Evolutionary conservation across 108 stramenopile genomes (phyloP).

Genomic region (Chaetoceros tenuissimus): DNA sequence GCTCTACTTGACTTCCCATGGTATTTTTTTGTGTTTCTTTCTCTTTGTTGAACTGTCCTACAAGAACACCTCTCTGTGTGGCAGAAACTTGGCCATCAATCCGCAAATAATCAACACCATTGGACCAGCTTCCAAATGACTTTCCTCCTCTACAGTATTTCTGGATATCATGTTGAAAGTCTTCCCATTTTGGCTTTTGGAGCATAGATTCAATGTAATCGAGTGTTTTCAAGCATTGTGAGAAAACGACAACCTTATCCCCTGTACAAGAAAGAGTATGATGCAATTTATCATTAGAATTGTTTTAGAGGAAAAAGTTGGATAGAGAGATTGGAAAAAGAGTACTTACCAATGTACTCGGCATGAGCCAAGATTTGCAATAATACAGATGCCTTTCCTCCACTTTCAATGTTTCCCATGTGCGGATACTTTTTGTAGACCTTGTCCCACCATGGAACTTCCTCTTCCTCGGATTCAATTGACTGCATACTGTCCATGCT

Average conservation of each 20-base stretch:
- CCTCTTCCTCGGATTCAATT: constrained; percentile 3
- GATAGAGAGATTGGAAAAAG: background rate
- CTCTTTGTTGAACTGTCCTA: constrained; percentile 25
- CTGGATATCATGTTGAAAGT: constrained; percentile 16
- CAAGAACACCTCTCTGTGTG: constrained; percentile 46
- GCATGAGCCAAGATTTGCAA: constrained; percentile 55
- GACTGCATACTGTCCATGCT: background rate
- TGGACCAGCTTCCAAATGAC: constrained; percentile 45
- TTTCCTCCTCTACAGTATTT: constrained; percentile 10
- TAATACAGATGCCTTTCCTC: constrained; percentile 54
- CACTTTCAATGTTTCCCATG: constrained; percentile 28
- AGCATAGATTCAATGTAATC: constrained; percentile 51
- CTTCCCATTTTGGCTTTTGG: constrained; percentile 35
- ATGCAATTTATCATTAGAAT: constrained; percentile 22
- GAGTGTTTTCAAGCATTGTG: constrained; percentile 55
- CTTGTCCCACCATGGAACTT: constrained; percentile 47
- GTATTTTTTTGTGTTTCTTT: background rate
- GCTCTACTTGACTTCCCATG: background rate
- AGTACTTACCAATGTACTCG: background rate
- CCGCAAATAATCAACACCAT: constrained; percentile 47
- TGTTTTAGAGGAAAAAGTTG: background rate
- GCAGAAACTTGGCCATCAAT: constrained; percentile 58
- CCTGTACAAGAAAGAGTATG: constrained; percentile 8
- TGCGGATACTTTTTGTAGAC: constrained; percentile 24
- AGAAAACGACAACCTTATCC: constrained; percentile 70